Evolutionary conservation across 305 asterid genomes (phyloP).

Genomic region (Fraxinus ornus): DNA sequence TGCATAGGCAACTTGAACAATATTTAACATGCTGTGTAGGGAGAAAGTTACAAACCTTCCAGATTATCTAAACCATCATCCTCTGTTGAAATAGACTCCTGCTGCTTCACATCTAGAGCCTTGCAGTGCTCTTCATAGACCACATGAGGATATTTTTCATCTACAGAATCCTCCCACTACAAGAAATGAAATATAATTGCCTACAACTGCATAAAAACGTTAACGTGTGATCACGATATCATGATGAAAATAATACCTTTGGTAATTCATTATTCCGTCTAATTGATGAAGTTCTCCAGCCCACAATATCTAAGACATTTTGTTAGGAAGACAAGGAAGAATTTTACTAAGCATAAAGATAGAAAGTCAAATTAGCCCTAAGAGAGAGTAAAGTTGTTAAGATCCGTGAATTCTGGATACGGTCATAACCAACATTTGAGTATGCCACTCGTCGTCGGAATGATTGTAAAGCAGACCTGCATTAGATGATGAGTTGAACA

Average conservation of each 20-base stretch:
- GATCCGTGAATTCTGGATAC: constrained; percentile 53
- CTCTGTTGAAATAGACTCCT: constrained; percentile 37
- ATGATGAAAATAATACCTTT: constrained; percentile 48
- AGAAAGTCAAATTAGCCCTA: constrained; percentile 15
- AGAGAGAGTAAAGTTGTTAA: neutral
- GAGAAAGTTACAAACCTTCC: constrained; percentile 63
- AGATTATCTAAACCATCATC: constrained; percentile 57
- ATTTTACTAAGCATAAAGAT: neutral
- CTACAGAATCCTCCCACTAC: constrained; percentile 85
- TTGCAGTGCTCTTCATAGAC: constrained; percentile 95
- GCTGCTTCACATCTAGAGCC: constrained; percentile 55
- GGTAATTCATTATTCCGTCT: constrained; percentile 88
- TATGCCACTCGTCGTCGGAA: constrained; percentile 80
- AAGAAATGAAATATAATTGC: constrained; percentile 21
- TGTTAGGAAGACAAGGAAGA: constrained; percentile 42
- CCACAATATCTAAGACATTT: constrained; percentile 72
- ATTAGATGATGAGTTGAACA: constrained; percentile 14
- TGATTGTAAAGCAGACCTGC: constrained; percentile 80
- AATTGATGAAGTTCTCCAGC: constrained; percentile 99
- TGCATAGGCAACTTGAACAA: constrained; percentile 1
- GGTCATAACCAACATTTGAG: constrained; percentile 83
- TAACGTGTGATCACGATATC: constrained; percentile 1
- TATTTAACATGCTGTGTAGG: constrained; percentile 3
- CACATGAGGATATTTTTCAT: constrained; percentile 87
- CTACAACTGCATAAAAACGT: constrained; percentile 13